Percentiles rank a stretch among this genome's conserved stretches.
phyloP scores from a whole-genome alignment of 1,284 basidiomycete genomes.

The Apiotrichum montevideense region DNA sequence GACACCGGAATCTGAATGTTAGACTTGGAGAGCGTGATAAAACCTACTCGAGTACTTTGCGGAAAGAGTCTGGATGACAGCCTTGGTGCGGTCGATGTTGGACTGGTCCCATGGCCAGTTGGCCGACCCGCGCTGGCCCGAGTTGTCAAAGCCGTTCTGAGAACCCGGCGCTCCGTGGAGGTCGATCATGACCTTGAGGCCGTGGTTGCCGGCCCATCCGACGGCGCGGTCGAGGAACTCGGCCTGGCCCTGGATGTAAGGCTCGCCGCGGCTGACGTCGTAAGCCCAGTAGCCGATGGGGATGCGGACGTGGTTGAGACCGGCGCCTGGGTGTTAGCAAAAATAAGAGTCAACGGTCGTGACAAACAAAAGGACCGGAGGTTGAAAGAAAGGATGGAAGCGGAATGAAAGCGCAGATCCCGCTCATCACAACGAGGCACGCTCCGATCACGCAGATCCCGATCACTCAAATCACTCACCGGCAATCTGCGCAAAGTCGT shows the following conservation, averaged over 20 bases:
- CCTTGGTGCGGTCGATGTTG: constrained; percentile 60
- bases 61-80: constrained; percentile 33
- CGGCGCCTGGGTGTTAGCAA: constrained; percentile 47
- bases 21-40: neutral
- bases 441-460: too few species aligned
- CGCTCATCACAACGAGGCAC: too few species aligned
- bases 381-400: too few species aligned
- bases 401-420: neutral
- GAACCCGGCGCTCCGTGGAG: constrained; percentile 73
- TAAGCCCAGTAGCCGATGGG: constrained; percentile 83
- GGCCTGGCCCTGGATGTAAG: constrained; percentile 52
- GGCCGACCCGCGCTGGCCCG: constrained; percentile 62
- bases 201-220: constrained; percentile 67
- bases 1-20: constrained; percentile 50
- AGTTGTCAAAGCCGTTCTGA: constrained; percentile 75
- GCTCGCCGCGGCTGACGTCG: constrained; percentile 67
- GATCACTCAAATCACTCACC: constrained; percentile 37
- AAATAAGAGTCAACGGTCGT: too few species aligned
- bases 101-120: constrained; percentile 62
- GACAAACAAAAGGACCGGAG: too few species aligned
- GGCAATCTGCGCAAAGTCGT: constrained; percentile 78
- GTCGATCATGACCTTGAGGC: constrained; percentile 65
- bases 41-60: constrained; percentile 6
- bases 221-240: constrained; percentile 56
- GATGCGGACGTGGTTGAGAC: constrained; percentile 72